Evolutionary conservation across 2,329 filamentous ascomycete species (phyloP), one percentile per base, ranked within the genome.

Genomic region (Colletotrichum phormii): DNA sequence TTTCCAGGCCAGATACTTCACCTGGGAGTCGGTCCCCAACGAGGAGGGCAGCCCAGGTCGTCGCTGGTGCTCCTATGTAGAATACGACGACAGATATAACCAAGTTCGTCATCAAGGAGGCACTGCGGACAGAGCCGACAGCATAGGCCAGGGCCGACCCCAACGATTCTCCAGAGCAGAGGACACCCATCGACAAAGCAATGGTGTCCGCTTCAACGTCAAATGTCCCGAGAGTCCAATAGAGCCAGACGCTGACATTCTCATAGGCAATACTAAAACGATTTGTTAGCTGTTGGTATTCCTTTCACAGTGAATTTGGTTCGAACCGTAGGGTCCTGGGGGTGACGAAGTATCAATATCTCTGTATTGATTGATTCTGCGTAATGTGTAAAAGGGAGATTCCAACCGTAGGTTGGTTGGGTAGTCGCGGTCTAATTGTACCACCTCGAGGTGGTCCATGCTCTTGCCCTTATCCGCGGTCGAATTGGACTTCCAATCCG

Each of bases 201-300:
- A 88, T 75, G 0, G 86, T 87, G 73, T 87, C 85, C 7, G 88
- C 78, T 49, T 88, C 86, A 66, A 86, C 81, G 68, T 86, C 86
- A 77, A 87, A 88, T 3, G 85, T 82, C 4, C 85, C 87, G 0
- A 88, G 80, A 13, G 87, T 77, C 85, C 85, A 88, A 77, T 87
- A 88, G 0, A 86, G 83, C 71, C 86, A 87, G 0, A 71, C 63
- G 0, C 68, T 63, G 6, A 71, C 49, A 13, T 57, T 71, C 35
- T 71, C 68, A 24, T 67, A 71, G 0, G 64, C 68, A 37, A 71
- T 71, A 1, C 68, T 71, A 5, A 22, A 1, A 7, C 1, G 15
- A 3, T 15, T 6, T 33, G 9, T 71, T 2, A n/a, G n/a, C n/a
- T n/a, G n/a, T n/a, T n/a, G n/a, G n/a, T n/a, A n/a, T n/a, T n/a